Evolutionary conservation across 352 stramenopile genomes (phyloP).

Genomic region (Globisporangium nunn): DNA sequence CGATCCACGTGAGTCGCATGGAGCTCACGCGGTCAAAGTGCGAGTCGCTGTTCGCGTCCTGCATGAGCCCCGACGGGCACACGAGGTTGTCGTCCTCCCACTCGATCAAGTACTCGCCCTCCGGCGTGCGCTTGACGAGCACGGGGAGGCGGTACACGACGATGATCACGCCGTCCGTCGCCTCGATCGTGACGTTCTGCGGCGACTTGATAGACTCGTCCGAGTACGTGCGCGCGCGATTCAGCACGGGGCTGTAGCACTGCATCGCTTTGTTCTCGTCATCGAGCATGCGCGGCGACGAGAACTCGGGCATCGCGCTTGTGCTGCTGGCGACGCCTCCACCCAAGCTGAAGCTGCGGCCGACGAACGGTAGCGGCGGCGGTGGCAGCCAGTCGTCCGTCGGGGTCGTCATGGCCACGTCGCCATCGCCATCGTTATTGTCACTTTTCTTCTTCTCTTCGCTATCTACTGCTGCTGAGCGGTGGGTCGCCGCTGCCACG

Average conservation of each 20-base stretch:
- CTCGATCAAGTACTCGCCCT: slow-evolving; percentile 76
- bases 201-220: slow-evolving; percentile 56
- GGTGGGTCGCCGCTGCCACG: neutral
- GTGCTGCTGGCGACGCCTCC: neutral
- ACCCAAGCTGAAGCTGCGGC: slow-evolving; percentile 8
- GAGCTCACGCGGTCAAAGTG: slow-evolving; percentile 68
- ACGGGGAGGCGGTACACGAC: slow-evolving; percentile 96
- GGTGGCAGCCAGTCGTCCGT: slow-evolving; percentile 7
- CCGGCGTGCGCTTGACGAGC: slow-evolving; percentile 68
- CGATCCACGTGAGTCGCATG: slow-evolving; percentile 83
- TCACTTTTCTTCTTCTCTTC: neutral
- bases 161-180: slow-evolving; percentile 94
- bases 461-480: too few relatives aligned
- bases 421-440: neutral
- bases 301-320: neutral
- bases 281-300: slow-evolving; percentile 9
- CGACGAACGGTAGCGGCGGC: neutral
- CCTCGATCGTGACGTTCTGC: slow-evolving; percentile 87
- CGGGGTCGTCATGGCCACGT: slow-evolving; percentile 7
- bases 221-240: slow-evolving; percentile 37
- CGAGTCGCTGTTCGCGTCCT: slow-evolving; percentile 49
- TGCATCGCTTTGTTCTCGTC: slow-evolving; percentile 6
- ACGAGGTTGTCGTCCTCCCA: slow-evolving; percentile 87
- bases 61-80: slow-evolving; percentile 73
- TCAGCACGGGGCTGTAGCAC: slow-evolving; percentile 34